Conservation (phyloP, 2,329 filamentous ascomycete genomes). For the Trichophyton benhamiae region DNA sequence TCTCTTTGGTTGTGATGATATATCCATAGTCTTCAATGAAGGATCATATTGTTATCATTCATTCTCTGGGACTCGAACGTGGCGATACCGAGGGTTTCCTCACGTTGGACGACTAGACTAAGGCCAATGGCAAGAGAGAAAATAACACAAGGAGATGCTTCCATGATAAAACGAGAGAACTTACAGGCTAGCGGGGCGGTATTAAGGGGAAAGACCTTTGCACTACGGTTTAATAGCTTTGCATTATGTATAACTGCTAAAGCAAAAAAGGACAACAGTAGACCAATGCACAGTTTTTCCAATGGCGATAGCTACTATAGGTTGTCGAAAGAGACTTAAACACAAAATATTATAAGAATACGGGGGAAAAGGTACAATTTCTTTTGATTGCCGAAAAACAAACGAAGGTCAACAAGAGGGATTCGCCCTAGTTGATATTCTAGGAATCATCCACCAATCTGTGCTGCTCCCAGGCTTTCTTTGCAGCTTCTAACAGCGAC, state of each 20-base stretch:
- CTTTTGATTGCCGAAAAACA: background rate
- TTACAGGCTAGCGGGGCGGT: too few relatives aligned
- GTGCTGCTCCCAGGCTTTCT: constrained; percentile 37
- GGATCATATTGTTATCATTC: background rate
- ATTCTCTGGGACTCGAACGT: background rate
- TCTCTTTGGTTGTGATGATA: background rate
- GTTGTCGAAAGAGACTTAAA: background rate
- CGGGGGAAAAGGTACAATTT: background rate
- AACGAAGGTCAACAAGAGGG: background rate
- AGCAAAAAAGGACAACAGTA: too few relatives aligned
- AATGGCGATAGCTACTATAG: background rate
- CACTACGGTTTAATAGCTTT: background rate
- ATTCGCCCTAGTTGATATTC: background rate
- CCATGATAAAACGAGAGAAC: too few relatives aligned
- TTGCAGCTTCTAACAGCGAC: constrained; percentile 43
- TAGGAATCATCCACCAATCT: constrained; percentile 34
- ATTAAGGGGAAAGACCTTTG: background rate
- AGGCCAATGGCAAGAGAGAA: background rate
- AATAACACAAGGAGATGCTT: background rate
- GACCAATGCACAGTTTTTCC: background rate
- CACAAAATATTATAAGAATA: background rate
- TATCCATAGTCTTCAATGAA: background rate
- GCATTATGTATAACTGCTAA: background rate
- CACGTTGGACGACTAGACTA: background rate
- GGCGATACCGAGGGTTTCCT: background rate